Conservation (phyloP, 2,329 filamentous ascomycete genomes). For the Myriosclerotinia curreyana region DNA sequence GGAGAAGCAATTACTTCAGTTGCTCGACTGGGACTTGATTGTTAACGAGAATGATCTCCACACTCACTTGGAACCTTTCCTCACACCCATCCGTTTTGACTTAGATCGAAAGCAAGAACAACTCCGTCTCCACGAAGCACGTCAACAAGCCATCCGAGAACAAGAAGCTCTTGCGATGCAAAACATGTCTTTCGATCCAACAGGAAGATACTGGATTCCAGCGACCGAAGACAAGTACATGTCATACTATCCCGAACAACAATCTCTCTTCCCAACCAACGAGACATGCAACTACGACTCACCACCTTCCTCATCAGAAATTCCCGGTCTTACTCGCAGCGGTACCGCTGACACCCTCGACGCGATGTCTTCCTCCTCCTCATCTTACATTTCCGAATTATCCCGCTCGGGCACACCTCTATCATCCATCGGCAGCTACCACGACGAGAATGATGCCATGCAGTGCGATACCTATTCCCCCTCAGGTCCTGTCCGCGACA, state of each 20-base stretch:
- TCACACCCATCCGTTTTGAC: conserved; percentile 73
- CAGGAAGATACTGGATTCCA: conserved; percentile 34
- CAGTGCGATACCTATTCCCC: conserved; percentile 21
- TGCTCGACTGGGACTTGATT: conserved; percentile 90
- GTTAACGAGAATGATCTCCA: conserved; percentile 85
- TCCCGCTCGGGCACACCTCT: conserved; percentile 39
- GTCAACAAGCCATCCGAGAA: conserved; percentile 27
- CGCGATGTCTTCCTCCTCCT: conserved; percentile 37
- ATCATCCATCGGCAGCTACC: conserved; percentile 38
- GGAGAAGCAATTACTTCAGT: conserved; percentile 96
- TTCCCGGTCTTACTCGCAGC: conserved; percentile 40
- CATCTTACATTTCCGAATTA: conserved; percentile 37
- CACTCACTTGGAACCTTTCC: conserved; percentile 80
- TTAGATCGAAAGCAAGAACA: conserved; percentile 40
- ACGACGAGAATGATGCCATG: conserved; percentile 25
- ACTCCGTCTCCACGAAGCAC: conserved; percentile 26
- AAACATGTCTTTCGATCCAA: conserved; percentile 25
- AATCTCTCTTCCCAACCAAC: conserved; percentile 26
- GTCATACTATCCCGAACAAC: conserved; percentile 26
- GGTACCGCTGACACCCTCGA: conserved; percentile 36
- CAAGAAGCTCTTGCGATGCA: conserved; percentile 31
- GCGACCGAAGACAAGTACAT: conserved; percentile 22
- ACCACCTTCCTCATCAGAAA: conserved; percentile 40
- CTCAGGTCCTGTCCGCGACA: conserved; percentile 29
- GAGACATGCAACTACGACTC: conserved; percentile 31